Evolutionary conservation across 305 asterid species (phyloP), one percentile per base, ranked within the genome.

Genomic region (Caryopteris hybrid): DNA sequence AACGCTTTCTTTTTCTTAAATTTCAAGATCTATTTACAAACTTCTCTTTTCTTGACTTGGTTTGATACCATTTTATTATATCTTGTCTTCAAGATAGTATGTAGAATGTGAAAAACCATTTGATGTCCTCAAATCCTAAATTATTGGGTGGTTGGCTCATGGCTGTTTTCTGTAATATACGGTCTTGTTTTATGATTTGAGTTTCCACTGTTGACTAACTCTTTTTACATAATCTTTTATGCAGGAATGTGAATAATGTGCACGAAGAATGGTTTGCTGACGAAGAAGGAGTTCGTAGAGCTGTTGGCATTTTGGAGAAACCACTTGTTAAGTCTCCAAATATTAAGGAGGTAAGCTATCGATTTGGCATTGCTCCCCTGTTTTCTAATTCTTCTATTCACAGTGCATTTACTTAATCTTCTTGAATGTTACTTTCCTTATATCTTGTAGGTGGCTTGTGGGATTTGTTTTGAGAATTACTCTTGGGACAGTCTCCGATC

Each of bases 181-280:
- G 47, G 53, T 69, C 8, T 70, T 22, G 10, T 66, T 12, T 29
- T 23, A n/a, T 70, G 41, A 45, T 47, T 54, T 47, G 25, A 38
- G 27, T 54, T 45, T 43, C 61, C 39, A 14, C 36, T 67, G n/a
- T 47, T 47, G 43, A 48, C 66, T 33, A 21, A 61, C 61, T 50
- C 31, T 6, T 7, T 63, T 61, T 66, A 46, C 64, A 12, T 66
- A 64, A 46, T 66, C 73, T 56, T 53, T 72, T 31, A 57, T 74
- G 69, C 68, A 92, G 98, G 98, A 88, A 85, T 76, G 96, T 86
- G 68, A 92, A 74, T 78, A 77, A 79, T 64, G 98, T 92, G 70
- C 95, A 92, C 20, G 98, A 92, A 59, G 86, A 80, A 71, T 92
- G 98, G 98, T 92, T 92, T 78, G 85, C 93, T 18, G 86, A 88